Base-by-base conservation (phyloP, 768 basidiomycete genomes). In the Candolleomyces aberdarensis region DNA sequence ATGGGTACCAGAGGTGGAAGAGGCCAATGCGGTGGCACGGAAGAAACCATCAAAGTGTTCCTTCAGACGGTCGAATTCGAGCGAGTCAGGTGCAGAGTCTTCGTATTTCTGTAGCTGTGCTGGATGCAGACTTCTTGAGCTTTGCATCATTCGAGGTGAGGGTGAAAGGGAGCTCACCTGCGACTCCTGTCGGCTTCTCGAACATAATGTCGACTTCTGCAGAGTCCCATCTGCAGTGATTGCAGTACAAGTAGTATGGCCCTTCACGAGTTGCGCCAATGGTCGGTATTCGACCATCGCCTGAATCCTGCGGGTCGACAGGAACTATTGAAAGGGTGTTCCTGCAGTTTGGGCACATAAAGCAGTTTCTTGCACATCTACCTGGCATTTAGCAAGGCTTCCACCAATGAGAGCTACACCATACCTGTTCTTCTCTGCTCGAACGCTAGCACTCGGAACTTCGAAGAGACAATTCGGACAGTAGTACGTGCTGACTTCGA, bases 391-490 rank as follows among this genome's bases (percentile, higher is more conserved):
- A 49, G 36, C 53, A 56, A 15, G 51, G 41, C 46, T 2, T n/a
- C 56, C n/a, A n/a, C 54, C 22, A 20, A 46, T 46, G n/a, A 20
- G 0, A 20, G 13, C 11, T 49, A 32, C 57, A 17, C 14, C 75
- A 66, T 64, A 92, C 96, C 96, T 83, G 69, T 97, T 98, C 82
- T 95, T 96, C 75, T 99, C 97, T 13, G 92, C 94, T 58, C 97
- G 83, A n/a, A 99, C 97, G 67, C 94, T 97, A 2, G 97, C 97
- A 71, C 90, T 94, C 0, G 97, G 96, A 11, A 99, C 97, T 71
- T 99, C 97, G 72, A 98, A 99, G 17, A 98, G 80, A 72, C 97
- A 99, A 72, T 96, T 96, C 36, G 97, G 97, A 71, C 97, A 99
- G 73, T 94, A 98, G 72, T 98, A 99, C 47, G 92, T 93, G 71